Evolutionary conservation across 306 rosid genomes (phyloP).

Genomic region (Quercus suber): DNA sequence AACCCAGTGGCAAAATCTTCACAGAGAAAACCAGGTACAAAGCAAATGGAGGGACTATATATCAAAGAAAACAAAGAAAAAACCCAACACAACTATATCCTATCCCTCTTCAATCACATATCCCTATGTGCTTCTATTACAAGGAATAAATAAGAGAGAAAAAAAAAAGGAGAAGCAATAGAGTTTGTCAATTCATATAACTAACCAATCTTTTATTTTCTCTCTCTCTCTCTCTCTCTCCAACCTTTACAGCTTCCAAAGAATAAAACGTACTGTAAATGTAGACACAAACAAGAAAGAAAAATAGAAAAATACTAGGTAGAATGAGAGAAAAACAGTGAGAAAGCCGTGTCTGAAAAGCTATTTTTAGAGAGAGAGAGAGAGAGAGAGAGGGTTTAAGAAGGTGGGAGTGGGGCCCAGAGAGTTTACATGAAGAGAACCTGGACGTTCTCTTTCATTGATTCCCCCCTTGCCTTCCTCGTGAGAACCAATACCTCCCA

Average conservation of each 20-base stretch:
- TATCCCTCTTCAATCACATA: not conserved
- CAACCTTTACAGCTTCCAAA: not conserved
- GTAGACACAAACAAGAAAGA: not conserved
- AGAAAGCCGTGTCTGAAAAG: not conserved
- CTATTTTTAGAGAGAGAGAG: too few relatives aligned
- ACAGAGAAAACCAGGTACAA: not conserved
- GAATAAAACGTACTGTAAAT: not conserved
- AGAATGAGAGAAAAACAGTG: not conserved
- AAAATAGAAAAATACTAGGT: too few relatives aligned
- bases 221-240: not conserved
- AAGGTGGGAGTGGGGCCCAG: constrained; percentile 39
- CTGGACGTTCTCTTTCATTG: constrained; percentile 23
- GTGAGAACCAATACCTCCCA: too few relatives aligned
- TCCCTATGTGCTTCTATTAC: not conserved
- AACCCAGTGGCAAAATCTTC: not conserved
- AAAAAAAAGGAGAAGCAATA: not conserved
- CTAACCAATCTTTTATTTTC: not conserved
- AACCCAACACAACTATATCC: not conserved
- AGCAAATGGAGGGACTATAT: not conserved
- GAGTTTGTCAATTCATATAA: not conserved
- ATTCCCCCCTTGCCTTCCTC: not conserved
- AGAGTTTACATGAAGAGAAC: constrained; percentile 43
- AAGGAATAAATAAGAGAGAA: not conserved
- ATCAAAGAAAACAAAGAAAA: not conserved
- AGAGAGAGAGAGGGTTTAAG: not conserved